A percentile compares a stretch with the other conserved stretches of the same genome.
Conservation (phyloP, 164 flowering plant species). For the Magnolia changhungtana region DNA sequence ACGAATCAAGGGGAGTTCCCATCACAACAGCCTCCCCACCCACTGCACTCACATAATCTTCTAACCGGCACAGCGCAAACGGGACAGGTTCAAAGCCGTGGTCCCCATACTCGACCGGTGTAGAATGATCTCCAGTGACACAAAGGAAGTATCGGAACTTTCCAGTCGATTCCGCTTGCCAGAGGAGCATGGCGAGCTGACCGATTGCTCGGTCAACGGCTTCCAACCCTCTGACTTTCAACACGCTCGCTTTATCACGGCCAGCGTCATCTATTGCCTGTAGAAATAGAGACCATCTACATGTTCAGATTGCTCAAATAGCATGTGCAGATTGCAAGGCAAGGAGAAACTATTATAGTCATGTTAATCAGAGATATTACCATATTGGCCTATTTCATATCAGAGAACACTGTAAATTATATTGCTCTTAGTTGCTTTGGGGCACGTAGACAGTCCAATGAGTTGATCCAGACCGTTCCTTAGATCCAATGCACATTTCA, state of each 20-base stretch:
- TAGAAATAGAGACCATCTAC: conserved; percentile 1
- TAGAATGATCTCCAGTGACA: conserved; percentile 95
- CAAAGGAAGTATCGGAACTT: conserved; percentile 64
- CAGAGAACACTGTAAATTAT: too few species aligned
- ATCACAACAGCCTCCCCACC: conserved; percentile 12
- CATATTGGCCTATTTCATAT: too few species aligned
- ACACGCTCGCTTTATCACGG: conserved; percentile 82
- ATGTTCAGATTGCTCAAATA: too few species aligned
- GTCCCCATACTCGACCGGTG: conserved; percentile 97
- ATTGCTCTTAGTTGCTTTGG: too few species aligned
- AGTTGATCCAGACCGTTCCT: too few species aligned
- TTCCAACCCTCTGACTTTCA: conserved; percentile 79
- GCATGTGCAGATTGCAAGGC: too few species aligned
- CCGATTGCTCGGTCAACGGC: conserved; percentile 22
- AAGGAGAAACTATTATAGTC: too few species aligned
- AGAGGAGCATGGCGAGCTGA: conserved; percentile 81
- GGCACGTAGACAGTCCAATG: too few species aligned
- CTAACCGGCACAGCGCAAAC: conserved; percentile 19
- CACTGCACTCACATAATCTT: too few species aligned
- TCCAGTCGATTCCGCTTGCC: conserved; percentile 72
- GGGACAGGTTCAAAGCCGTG: conserved; percentile 98
- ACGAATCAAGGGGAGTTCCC: conserved; percentile 64
- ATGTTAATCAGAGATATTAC: too few species aligned
- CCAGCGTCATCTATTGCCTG: conserved; percentile 99
- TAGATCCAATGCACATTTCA: too few species aligned